Percentiles rank a stretch among this genome's conserved stretches.
Evolutionary conservation across 2,329 filamentous ascomycete genomes (phyloP).

Genomic region (Coniochaeta sp.): DNA sequence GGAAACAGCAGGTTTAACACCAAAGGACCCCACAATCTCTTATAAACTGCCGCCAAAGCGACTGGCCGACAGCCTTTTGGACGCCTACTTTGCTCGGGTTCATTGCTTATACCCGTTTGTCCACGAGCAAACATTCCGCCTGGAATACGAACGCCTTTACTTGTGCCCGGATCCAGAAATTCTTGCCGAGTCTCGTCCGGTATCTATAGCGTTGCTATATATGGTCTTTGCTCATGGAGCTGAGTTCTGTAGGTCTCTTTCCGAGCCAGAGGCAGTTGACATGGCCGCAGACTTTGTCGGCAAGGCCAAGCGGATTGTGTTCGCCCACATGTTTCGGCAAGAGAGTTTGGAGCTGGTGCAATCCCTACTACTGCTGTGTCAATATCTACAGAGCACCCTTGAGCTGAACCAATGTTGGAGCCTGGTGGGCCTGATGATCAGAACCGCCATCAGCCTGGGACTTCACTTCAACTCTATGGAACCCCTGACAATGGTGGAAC

Average conservation of each 20-base stretch:
- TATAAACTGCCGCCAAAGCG: conserved; percentile 6
- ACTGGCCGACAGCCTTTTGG: conserved; percentile 5
- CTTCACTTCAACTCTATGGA: conserved; percentile 7
- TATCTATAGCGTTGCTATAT: conserved; percentile 6
- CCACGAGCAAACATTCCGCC: conserved; percentile 7
- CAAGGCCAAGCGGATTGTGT: conserved; percentile 5
- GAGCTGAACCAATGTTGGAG: conserved; percentile 9
- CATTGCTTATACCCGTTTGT: conserved; percentile 8
- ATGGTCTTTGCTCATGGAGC: conserved; percentile 7
- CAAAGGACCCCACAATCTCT: background rate
- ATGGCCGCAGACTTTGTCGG: conserved; percentile 5
- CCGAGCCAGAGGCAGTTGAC: background rate
- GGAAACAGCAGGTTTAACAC: background rate
- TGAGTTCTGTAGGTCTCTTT: conserved; percentile 6
- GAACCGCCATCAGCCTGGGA: conserved; percentile 5
- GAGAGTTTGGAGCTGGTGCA: conserved; percentile 7
- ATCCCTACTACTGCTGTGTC: conserved; percentile 6
- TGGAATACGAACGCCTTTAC: conserved; percentile 6
- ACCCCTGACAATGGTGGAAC: background rate
- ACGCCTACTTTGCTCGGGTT: conserved; percentile 8
- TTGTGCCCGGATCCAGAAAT: background rate
- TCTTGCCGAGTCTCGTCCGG: conserved; percentile 2
- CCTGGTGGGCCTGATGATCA: conserved; percentile 7
- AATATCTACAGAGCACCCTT: conserved; percentile 8
- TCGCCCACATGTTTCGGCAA: conserved; percentile 6